These are phyloP conservation scores for Cystobasidium slooffiae DNA, from an alignment of 1,284 basidiomycete genomes.

Conservation along the genomic window DNA sequence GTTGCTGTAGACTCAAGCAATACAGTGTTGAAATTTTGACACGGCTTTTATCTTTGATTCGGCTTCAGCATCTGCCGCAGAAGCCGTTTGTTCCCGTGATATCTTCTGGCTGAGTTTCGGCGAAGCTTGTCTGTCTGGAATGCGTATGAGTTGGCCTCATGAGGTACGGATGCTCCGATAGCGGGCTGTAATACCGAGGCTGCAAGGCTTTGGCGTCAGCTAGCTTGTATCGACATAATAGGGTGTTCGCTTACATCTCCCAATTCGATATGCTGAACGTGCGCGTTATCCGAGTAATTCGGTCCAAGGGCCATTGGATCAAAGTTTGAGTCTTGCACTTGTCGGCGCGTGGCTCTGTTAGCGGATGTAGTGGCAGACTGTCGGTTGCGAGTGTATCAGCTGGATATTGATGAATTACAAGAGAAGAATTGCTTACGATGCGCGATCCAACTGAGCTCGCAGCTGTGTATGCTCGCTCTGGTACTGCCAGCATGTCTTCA, in stretches of 20 bases:
- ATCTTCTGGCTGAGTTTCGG: neutral
- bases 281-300: neutral
- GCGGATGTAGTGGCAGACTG: neutral
- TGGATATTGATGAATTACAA: too few species aligned
- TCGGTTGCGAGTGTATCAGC: too few species aligned
- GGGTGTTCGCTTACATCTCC: conserved; percentile 14
- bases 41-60: neutral
- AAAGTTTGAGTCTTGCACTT: conserved; percentile 20
- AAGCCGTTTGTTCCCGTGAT: neutral
- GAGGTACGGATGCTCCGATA: conserved; percentile 15
- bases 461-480: neutral
- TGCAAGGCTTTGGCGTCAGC: neutral
- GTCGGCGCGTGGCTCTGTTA: neutral
- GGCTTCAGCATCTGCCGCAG: neutral
- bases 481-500: neutral
- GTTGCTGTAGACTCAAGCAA: too few species aligned
- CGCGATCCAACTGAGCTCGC: conserved; percentile 1
- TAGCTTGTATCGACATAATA: neutral
- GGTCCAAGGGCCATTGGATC: conserved; percentile 5
- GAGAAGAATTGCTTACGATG: conserved; percentile 14
- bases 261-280: neutral
- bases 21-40: neutral
- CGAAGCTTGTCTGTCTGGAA: too few species aligned
- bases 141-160: neutral
- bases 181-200: conserved; percentile 1